phyloP scores from a whole-genome alignment of 352 stramenopile species.

The Phytopythium sindhum region DNA sequence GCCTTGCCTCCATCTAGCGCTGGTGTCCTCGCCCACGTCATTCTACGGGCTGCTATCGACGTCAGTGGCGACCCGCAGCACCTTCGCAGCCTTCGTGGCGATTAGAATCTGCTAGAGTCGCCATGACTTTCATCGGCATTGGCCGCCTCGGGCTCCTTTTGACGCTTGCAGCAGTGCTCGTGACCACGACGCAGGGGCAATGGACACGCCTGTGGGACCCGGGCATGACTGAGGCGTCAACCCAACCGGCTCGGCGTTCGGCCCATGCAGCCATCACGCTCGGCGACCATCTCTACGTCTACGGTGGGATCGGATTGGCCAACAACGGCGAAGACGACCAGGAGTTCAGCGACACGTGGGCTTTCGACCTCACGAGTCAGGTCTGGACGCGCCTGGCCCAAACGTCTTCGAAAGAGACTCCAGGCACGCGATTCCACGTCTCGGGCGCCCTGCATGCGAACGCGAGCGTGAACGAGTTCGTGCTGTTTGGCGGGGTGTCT shows the following conservation, averaged over 20 bases:
- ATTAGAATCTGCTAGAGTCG: not conserved
- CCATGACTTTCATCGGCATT: not conserved
- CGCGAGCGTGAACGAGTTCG: slow-evolving; percentile 33
- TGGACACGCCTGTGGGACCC: slow-evolving; percentile 52
- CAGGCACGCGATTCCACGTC: slow-evolving; percentile 42
- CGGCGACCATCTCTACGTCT: slow-evolving; percentile 57
- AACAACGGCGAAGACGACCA: slow-evolving; percentile 24
- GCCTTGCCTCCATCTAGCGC: not conserved
- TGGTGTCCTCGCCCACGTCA: not conserved
- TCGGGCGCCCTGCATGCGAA: slow-evolving; percentile 39
- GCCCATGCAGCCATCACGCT: slow-evolving; percentile 48
- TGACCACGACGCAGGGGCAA: slow-evolving; percentile 16
- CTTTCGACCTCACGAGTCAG: slow-evolving; percentile 35
- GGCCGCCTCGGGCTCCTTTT: not conserved
- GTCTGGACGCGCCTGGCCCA: slow-evolving; percentile 30
- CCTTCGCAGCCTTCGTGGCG: not conserved
- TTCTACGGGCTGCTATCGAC: not conserved
- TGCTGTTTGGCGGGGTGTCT: slow-evolving; percentile 53
- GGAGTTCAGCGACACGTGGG: slow-evolving; percentile 78
- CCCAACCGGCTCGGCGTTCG: slow-evolving; percentile 42
- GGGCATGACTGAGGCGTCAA: slow-evolving; percentile 10
- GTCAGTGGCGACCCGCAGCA: not conserved
- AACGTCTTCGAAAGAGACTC: slow-evolving; percentile 10
- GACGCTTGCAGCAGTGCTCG: not conserved
- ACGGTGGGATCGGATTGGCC: slow-evolving; percentile 46